Percentiles rank a stretch among this genome's conserved stretches.
Conservation (phyloP, 257 asterid genomes). For the Forsythia viridissima region DNA sequence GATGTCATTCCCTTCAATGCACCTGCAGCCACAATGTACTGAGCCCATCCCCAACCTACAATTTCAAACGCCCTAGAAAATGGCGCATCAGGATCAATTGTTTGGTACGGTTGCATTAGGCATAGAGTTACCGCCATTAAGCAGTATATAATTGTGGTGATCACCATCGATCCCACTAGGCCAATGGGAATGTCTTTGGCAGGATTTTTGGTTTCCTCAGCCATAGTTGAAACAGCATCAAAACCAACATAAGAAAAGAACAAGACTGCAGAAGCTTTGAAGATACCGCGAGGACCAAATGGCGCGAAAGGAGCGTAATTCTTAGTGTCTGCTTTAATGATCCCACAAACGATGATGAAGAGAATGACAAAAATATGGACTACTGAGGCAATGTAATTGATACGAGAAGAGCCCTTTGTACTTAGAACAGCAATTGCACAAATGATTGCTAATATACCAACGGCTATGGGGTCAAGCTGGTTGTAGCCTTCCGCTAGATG, state of each 20-base stretch:
- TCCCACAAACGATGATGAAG: conserved; percentile 57
- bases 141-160: conserved; percentile 60
- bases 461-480: conserved; percentile 77
- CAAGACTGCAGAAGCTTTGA: conserved; percentile 60
- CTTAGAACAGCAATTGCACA: conserved; percentile 47
- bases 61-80: conserved; percentile 56
- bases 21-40: conserved; percentile 64
- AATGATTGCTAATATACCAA: conserved; percentile 41
- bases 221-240: conserved; percentile 75
- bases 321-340: conserved; percentile 43
- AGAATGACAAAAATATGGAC: conserved; percentile 50
- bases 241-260: conserved; percentile 75
- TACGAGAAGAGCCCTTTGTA: conserved; percentile 65
- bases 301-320: conserved; percentile 54
- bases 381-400: conserved; percentile 59
- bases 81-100: conserved; percentile 54
- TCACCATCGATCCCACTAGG: conserved; percentile 64
- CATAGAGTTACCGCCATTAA: conserved; percentile 55
- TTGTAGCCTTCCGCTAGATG: conserved; percentile 48
- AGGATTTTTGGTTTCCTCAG: conserved; percentile 71
- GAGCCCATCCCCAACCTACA: conserved; percentile 68
- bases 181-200: conserved; percentile 70
- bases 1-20: conserved; percentile 75
- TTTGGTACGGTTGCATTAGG: conserved; percentile 55
- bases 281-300: conserved; percentile 54